phyloP scores from a whole-genome alignment of 306 rosid species.

The Dicorynia guianensis region DNA sequence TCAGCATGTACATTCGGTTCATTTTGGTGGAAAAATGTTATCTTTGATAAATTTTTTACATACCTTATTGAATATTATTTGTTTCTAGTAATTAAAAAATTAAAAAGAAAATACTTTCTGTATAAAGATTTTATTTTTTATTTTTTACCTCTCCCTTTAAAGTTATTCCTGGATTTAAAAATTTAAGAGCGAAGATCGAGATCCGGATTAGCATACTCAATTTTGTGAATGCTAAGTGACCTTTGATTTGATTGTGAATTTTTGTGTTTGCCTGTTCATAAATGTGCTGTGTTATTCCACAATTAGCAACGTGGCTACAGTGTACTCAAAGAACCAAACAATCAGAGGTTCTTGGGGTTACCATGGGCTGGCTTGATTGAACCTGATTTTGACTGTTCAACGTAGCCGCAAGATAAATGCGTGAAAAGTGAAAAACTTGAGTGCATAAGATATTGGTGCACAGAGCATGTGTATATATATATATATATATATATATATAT shows the following conservation, averaged over 20 bases:
- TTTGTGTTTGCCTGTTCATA: conserved; percentile 8
- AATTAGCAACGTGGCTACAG: neutral
- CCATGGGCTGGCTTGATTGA: neutral
- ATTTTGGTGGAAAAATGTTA: neutral
- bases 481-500: no score
- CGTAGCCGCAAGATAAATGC: conserved; percentile 5
- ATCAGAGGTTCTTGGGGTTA: neutral
- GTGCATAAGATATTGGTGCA: no score
- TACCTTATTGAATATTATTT: no score
- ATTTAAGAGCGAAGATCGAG: no score
- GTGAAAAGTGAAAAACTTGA: no score
- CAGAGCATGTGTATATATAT: no score
- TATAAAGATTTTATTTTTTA: no score
- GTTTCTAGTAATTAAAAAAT: no score
- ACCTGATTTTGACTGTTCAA: neutral
- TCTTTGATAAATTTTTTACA: no score
- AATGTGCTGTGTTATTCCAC: conserved; percentile 16
- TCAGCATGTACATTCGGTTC: neutral
- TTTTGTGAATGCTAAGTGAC: conserved; percentile 38
- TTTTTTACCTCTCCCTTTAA: no score
- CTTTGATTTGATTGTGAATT: conserved; percentile 50
- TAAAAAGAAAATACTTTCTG: no score
- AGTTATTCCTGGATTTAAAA: no score
- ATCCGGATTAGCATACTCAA: neutral
- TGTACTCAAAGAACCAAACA: neutral